phyloP scores from a whole-genome alignment of 257 asterid species.

The Galeopsis tetrahit region DNA sequence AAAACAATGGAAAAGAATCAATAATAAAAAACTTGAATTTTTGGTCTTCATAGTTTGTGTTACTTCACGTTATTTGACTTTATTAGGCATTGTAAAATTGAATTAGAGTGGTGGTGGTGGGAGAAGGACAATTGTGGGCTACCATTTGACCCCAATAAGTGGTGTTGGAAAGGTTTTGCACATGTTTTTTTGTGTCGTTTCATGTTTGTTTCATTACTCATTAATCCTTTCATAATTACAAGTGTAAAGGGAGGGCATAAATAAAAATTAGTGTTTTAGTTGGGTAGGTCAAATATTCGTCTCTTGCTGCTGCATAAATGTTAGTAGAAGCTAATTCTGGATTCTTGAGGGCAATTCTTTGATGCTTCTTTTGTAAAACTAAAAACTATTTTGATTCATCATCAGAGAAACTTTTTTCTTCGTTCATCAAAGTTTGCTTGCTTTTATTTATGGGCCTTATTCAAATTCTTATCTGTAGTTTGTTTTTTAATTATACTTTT shows the following conservation, averaged over 20 bases:
- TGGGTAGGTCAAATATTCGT: slow-evolving; percentile 32
- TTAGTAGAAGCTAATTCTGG: not conserved
- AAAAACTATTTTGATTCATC: slow-evolving; percentile 12
- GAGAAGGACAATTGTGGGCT: slow-evolving; percentile 42
- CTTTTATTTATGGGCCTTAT: not conserved
- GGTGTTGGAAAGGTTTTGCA: slow-evolving; percentile 32
- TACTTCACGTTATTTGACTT: no score
- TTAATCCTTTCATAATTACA: slow-evolving; percentile 42
- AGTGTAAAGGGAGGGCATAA: slow-evolving; percentile 48
- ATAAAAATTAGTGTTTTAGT: slow-evolving; percentile 21
- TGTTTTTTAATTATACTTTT: no score
- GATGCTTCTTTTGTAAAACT: slow-evolving; percentile 39
- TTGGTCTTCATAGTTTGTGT: no score
- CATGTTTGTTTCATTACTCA: slow-evolving; percentile 53
- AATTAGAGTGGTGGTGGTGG: slow-evolving; percentile 53
- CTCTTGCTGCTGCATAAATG: slow-evolving; percentile 22
- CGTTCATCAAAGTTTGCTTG: not conserved
- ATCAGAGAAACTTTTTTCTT: slow-evolving; percentile 26
- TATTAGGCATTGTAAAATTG: no score
- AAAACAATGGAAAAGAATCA: no score
- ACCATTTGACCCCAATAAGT: slow-evolving; percentile 37
- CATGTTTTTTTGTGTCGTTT: slow-evolving; percentile 36
- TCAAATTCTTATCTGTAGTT: not conserved
- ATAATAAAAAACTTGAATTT: no score
- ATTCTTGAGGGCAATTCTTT: slow-evolving; percentile 36